Evolutionary conservation across 1,284 basidiomycete species (phyloP), one percentile per base, ranked within the genome.

Genomic region (Cutaneotrichosporon daszewskae): DNA sequence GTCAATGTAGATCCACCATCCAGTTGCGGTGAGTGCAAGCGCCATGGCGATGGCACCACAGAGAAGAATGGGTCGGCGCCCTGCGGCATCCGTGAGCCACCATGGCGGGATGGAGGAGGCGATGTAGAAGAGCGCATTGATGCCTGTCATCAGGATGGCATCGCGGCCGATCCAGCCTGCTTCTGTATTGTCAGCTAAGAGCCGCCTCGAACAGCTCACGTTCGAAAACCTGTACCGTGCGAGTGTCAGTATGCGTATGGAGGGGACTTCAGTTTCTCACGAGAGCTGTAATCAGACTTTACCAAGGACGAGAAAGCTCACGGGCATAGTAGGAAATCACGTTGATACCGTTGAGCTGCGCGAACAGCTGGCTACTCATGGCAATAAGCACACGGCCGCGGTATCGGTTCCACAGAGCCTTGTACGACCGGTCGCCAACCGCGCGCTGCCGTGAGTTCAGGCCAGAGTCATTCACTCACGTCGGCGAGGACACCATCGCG

Each of bases 111-210:
- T 72, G 3, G 88, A 88, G 57, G 83, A 85, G 18, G 85, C 72
- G 16, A 91, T 70, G 66, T 96, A 96, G 55, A 91, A 87, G 46
- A 91, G 73, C 8, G 84, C 81, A 61, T 96, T 95, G 66, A 95
- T 88, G 7, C 92, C 94, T 2, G 92, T 91, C 94, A 98, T 98
- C 17, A 97, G 77, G 53, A 98, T 82, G 4, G 94, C 94, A 60
- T 96, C 83, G 39, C 92, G 80, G n/a, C 94, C 94, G 47, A 95
- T 79, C 92, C 94, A 98, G 32, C 94, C 94, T 33, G 92, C 92
- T 75, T 86, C 85, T 89, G 73, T 35, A 62, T 62, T 59, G 60
- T 59, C 33, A 57, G 53, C 40, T 51, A 37, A 14, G 7, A 17
- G 13, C 10, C n/a, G n/a, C n/a, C n/a, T n/a, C n/a, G n/a, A n/a